These are phyloP conservation scores for Dactylellina drechsleri DNA, from an alignment of 2,329 filamentous ascomycete species.

Conservation along the genomic window DNA sequence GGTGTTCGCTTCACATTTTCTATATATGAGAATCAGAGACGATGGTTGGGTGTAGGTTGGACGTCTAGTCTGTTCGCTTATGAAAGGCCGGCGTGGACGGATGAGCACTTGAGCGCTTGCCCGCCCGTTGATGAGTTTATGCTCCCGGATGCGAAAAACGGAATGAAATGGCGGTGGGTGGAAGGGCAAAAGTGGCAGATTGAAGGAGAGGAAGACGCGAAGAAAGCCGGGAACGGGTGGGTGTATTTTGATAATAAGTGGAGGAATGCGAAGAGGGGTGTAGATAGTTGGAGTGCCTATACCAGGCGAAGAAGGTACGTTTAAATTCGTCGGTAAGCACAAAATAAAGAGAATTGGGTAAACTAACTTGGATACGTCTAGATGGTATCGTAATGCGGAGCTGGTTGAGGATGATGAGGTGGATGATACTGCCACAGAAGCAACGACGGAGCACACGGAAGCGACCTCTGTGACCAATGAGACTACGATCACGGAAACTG, in stretches of 20 bases:
- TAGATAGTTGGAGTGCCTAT: conserved; percentile 93
- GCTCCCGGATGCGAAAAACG: conserved; percentile 72
- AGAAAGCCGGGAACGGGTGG: conserved; percentile 76
- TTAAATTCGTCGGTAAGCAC: not conserved
- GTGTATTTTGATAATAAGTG: conserved; percentile 99
- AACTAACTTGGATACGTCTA: conserved; percentile 17
- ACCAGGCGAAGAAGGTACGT: conserved; percentile 79
- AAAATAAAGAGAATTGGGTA: not conserved
- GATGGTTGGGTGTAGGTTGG: conserved; percentile 96
- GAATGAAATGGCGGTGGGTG: conserved; percentile 79
- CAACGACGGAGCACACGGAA: conserved; percentile 15
- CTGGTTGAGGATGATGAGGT: conserved; percentile 75
- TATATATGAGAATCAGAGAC: conserved; percentile 92
- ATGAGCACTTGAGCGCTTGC: conserved; percentile 88
- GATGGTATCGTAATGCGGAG: conserved; percentile 94
- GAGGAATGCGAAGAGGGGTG: conserved; percentile 83
- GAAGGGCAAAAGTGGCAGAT: conserved; percentile 86
- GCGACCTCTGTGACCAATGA: conserved; percentile 15
- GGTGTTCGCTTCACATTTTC: conserved; percentile 97
- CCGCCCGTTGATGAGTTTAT: conserved; percentile 78
- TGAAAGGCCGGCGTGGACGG: conserved; percentile 90
- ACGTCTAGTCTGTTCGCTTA: conserved; percentile 90
- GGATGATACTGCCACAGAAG: conserved; percentile 24
- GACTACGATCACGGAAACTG: conserved; percentile 42
- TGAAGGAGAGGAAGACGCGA: conserved; percentile 73